Evolutionary conservation across 345 rosid species (phyloP).

Genomic region (Eucalyptus leucophloia): DNA sequence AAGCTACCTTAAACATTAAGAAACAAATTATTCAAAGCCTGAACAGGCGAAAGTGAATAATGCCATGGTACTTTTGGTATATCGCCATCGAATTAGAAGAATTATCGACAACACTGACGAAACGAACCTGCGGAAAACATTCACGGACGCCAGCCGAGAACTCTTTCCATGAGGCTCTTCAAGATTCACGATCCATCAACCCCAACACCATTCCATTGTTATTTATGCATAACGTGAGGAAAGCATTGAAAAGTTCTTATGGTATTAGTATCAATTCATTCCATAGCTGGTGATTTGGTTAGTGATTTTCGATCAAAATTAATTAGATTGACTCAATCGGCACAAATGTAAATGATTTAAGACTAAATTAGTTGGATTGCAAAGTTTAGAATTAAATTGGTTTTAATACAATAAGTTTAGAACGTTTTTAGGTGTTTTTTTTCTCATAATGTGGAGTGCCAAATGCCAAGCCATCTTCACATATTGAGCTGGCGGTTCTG

Average conservation of each 20-base stretch:
- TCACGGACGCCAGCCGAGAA: neutral
- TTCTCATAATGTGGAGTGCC: too few relatives aligned
- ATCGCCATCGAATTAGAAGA: neutral
- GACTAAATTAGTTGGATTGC: accelerated
- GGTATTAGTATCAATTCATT: too few relatives aligned
- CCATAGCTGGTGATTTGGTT: accelerated
- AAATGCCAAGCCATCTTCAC: neutral
- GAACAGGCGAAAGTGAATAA: neutral
- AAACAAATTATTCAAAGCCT: neutral
- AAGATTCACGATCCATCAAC: neutral
- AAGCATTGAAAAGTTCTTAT: too few relatives aligned
- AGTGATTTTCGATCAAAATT: too few relatives aligned
- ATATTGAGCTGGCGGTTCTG: neutral
- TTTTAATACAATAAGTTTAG: accelerated
- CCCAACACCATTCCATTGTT: too few relatives aligned
- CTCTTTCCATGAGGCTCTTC: neutral
- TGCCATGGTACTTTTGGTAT: neutral
- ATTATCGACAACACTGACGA: neutral
- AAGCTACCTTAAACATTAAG: neutral
- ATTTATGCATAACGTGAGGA: too few relatives aligned
- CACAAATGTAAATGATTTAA: too few relatives aligned
- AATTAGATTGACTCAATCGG: accelerated
- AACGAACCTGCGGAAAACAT: neutral
- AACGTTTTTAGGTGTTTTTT: too few relatives aligned
- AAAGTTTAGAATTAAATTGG: too few relatives aligned